These are phyloP conservation scores for Knufia petricola DNA, from an alignment of 2,329 filamentous ascomycete genomes.

Conservation along the genomic window DNA sequence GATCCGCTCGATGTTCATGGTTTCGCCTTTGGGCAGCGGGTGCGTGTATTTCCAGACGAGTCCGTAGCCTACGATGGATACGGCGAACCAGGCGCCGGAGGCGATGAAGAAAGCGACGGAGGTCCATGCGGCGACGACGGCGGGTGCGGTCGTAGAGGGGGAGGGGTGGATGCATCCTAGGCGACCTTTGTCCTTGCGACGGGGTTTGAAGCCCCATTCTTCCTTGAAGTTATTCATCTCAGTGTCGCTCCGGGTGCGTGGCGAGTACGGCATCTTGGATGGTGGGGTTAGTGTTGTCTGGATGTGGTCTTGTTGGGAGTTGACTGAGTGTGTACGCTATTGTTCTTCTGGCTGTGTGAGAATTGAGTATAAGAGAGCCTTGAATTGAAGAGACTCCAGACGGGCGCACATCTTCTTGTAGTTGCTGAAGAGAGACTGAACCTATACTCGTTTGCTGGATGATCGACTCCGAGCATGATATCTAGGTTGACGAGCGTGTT, in stretches of 20 bases:
- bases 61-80: not conserved
- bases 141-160: not conserved
- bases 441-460: not conserved
- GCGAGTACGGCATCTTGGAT: no score
- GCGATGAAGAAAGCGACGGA: not conserved
- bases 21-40: not conserved
- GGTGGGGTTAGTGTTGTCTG: no score
- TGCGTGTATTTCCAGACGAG: not conserved
- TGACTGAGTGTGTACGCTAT: no score
- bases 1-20: not conserved
- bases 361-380: no score
- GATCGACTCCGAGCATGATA: not conserved
- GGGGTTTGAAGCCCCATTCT: not conserved
- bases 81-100: not conserved
- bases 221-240: not conserved
- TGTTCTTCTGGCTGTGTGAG: no score
- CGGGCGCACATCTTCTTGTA: no score
- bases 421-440: no score
- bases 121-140: not conserved
- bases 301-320: no score
- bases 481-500: not conserved
- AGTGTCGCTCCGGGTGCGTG: not conserved
- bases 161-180: not conserved
- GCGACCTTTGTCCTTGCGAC: not conserved
- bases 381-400: no score